Evolutionary conservation across 306 rosid genomes (phyloP), one percentile per base, ranked within the genome.

Genomic region (Prinsepia uniflora): DNA sequence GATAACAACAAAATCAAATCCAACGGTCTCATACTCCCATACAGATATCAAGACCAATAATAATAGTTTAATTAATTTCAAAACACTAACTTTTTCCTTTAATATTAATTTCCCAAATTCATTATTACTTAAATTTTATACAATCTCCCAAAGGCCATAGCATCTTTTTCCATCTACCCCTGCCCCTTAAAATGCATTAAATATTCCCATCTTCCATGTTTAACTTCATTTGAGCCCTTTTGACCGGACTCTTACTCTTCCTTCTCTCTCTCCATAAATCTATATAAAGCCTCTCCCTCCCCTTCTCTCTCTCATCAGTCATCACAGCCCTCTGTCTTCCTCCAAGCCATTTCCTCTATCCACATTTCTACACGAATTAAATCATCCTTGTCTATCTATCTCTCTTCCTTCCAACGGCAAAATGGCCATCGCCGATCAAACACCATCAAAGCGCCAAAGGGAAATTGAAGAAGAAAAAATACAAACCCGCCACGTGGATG

Each of bases 291-390:
- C 83, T 72, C 58, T 59, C 54, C 69, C 15, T 19, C 79, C 81
- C 39, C 72, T 19, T 14, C 10, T 70, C 84, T 80, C 80, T 80
- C 85, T 85, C 84, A 79, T 50, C 63, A 66, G 9, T 85, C 84
- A 79, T 50, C 67, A 66, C 8, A 14, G 9, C 76, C 18, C 53
- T 11, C 2, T 22, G n/a, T 17, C 34, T 14, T 52, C 36, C 45
- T 15, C 56, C 19, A 5, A 19, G 11, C 8, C n/a, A 14, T 17
- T 8, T 0, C 0, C 3, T 7, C 18, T 55, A 59, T 50, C 41
- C 3, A 0, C 10, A 0, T 3, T 0, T 22, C 3, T 47, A 20
- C 19, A 1, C 30, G 15, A 48, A 13, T 17, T 48, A 13, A 1
- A 4, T 48, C 14, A 8, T 47, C 19, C 24, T 4, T 5, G 17